A percentile compares a stretch with the other conserved stretches of the same genome.
Evolutionary conservation across 345 rosid genomes (phyloP).

Genomic region (Camelina neglecta): DNA sequence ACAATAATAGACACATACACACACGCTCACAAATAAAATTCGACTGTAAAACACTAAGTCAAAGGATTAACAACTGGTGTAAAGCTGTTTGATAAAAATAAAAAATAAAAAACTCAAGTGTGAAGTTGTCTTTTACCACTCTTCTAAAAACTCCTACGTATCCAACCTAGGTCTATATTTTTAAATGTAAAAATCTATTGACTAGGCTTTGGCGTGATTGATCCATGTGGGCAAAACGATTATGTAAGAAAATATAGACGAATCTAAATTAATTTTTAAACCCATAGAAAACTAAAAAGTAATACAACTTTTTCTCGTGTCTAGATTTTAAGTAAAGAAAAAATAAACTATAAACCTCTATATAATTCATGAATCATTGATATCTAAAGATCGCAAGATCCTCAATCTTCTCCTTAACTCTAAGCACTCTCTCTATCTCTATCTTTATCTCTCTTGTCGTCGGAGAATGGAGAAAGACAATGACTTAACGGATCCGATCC

Average conservation of each 20-base stretch:
- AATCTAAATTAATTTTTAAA: conserved; percentile 1
- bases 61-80: conserved; percentile 30
- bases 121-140: conserved; percentile 40
- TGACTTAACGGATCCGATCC: conserved; percentile 45
- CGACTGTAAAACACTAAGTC: conserved; percentile 37
- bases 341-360: neutral
- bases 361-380: conserved; percentile 22
- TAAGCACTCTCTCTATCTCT: neutral
- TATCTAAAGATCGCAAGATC: neutral
- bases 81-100: conserved; percentile 10
- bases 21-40: neutral
- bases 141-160: conserved; percentile 10
- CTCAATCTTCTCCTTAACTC: neutral
- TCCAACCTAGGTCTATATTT: neutral
- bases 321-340: neutral
- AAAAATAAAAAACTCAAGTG: neutral
- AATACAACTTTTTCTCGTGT: neutral
- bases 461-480: conserved; percentile 48
- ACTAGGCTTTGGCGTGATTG: neutral
- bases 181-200: neutral
- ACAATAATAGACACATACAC: neutral
- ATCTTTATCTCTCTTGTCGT: neutral
- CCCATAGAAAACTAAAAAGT: neutral
- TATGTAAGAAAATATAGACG: neutral
- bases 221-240: neutral